Conservation (phyloP, 2,329 filamentous ascomycete species). For the Lithohypha guttulata region DNA sequence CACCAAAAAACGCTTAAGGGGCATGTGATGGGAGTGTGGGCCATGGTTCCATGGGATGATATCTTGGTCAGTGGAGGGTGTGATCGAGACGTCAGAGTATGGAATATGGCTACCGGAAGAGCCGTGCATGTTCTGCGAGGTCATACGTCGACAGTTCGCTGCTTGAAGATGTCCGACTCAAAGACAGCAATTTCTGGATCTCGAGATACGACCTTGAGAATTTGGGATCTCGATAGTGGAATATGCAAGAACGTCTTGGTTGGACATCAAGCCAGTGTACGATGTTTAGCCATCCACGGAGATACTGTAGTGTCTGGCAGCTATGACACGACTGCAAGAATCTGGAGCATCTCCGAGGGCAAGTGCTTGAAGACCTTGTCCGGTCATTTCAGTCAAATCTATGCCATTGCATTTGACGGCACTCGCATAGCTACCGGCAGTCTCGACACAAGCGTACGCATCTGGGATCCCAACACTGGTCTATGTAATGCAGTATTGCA, state of each 20-base stretch:
- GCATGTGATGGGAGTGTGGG: conserved; percentile 99
- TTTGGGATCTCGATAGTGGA: conserved; percentile 88
- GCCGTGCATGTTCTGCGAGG: conserved; percentile 77
- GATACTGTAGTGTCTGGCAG: conserved; percentile 96
- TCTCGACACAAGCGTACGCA: conserved; percentile 88
- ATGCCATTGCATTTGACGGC: conserved; percentile 95
- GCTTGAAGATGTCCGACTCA: conserved; percentile 91
- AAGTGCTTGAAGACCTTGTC: conserved; percentile 80
- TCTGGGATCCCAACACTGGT: conserved; percentile 86
- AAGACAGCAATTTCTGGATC: conserved; percentile 95
- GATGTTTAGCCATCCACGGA: conserved; percentile 90
- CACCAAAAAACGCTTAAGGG: conserved; percentile 82
- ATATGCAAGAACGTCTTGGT: conserved; percentile 84
- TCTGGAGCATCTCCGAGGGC: conserved; percentile 96
- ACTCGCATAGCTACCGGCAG: conserved; percentile 88
- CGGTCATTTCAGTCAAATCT: conserved; percentile 97
- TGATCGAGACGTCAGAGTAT: conserved; percentile 91
- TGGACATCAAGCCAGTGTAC: conserved; percentile 88
- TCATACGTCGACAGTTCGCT: conserved; percentile 92
- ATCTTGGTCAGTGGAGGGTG: conserved; percentile 91
- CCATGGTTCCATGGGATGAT: conserved; percentile 97
- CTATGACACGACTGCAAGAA: conserved; percentile 92
- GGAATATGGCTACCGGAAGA: conserved; percentile 82
- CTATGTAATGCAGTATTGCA: conserved; percentile 86
- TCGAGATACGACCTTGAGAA: conserved; percentile 81